These are phyloP conservation scores for Margaritispora aquatica DNA, from an alignment of 495 filamentous ascomycete species.

Conservation along the genomic window DNA sequence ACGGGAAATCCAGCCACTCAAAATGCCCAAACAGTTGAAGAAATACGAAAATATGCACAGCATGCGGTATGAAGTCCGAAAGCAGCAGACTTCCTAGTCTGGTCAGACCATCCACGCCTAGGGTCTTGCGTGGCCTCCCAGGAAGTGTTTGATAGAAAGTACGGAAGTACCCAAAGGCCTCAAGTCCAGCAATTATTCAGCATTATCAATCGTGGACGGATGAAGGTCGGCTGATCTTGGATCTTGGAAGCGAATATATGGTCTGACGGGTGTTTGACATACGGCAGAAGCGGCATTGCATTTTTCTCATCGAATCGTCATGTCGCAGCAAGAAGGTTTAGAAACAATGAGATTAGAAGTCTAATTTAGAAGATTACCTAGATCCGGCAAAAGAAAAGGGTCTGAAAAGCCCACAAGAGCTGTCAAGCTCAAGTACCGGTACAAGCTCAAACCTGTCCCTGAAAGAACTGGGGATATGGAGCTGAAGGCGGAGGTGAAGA, in stretches of 20 bases:
- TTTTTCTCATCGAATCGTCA: not conserved
- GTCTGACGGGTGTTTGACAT: not conserved
- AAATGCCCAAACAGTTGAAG: no score
- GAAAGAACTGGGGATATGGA: not conserved
- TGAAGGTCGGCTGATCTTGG: not conserved
- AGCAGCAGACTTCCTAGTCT: not conserved
- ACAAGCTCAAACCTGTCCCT: not conserved
- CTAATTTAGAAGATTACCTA: no score
- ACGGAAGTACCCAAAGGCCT: no score
- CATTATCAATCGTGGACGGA: not conserved
- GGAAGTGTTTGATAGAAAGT: not conserved
- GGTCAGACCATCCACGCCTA: not conserved
- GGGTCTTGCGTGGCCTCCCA: constrained; percentile 5
- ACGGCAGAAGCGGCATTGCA: not conserved
- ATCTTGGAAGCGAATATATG: not conserved
- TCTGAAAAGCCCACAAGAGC: not conserved
- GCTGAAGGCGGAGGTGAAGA: not conserved
- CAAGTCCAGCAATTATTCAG: not conserved
- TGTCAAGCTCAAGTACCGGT: not conserved
- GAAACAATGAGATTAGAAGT: not conserved
- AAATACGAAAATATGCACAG: no score
- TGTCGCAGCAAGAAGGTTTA: not conserved
- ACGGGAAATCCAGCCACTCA: not conserved
- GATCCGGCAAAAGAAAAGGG: not conserved
- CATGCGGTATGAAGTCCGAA: not conserved